Percentiles rank a stretch among this genome's conserved stretches.
Conservation (phyloP, 192 early-diverging fungal genomes). For the Linnemannia hyalina region DNA sequence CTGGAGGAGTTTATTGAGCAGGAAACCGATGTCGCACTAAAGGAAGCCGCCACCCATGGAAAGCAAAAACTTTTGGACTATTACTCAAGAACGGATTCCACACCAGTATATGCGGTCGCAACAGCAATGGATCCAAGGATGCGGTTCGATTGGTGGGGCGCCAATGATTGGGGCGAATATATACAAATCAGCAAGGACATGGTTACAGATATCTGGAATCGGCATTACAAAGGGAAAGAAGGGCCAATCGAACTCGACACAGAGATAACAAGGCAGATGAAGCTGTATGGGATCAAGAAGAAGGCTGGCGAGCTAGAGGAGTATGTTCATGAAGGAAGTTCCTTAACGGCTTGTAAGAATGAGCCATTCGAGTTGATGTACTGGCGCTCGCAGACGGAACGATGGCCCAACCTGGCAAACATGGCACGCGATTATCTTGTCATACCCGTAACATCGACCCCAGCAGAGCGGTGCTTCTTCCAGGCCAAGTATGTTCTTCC, state of each 20-base stretch:
- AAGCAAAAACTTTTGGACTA: background rate
- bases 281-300: no score
- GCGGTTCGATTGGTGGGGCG: conserved; percentile 31
- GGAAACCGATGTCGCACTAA: no score
- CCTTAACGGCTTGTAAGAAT: background rate
- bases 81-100: conserved; percentile 33
- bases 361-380: conserved; percentile 24
- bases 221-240: no score
- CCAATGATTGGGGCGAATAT: conserved; percentile 8
- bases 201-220: no score
- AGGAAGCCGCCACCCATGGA: no score
- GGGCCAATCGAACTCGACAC: no score
- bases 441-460: conserved; percentile 10
- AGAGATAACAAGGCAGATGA: no score
- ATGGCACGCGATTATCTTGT: no score
- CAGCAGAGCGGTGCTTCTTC: background rate
- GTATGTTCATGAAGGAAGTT: conserved; percentile 16
- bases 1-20: no score
- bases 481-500: no score
- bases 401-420: no score
- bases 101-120: conserved; percentile 33
- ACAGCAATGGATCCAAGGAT: conserved; percentile 41
- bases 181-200: no score
- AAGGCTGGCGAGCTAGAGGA: conserved; percentile 14
- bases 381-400: background rate